phyloP scores from a whole-genome alignment of 441 rosid species.

The Pelargonium cotyledonis region DNA sequence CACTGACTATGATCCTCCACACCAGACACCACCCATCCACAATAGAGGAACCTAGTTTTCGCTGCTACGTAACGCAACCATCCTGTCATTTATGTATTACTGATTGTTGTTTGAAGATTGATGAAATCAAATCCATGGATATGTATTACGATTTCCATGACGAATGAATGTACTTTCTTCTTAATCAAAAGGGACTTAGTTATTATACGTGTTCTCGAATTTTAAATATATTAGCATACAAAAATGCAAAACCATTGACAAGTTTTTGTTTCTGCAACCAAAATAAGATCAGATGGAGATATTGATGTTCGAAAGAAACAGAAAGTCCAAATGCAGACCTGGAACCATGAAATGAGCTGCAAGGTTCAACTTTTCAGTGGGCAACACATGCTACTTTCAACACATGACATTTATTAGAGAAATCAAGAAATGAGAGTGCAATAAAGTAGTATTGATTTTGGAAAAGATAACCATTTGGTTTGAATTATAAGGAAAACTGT shows the following conservation, averaged over 20 bases:
- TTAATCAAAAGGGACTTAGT: no score
- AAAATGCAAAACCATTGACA: neutral
- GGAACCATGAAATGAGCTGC: neutral
- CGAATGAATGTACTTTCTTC: no score
- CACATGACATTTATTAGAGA: neutral
- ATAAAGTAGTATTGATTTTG: neutral
- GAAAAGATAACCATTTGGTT: neutral
- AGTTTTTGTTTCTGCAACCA: neutral
- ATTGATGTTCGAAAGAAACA: neutral
- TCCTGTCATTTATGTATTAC: neutral
- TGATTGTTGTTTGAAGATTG: neutral
- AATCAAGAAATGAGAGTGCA: neutral
- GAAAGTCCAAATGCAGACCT: neutral
- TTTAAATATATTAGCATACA: no score
- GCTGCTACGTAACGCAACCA: neutral
- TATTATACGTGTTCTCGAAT: no score
- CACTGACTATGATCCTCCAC: slow-evolving; percentile 32
- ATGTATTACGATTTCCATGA: no score
- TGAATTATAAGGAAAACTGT: neutral
- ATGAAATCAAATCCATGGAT: no score
- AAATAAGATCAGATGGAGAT: neutral
- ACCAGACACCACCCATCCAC: slow-evolving; percentile 31
- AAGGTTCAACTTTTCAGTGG: slow-evolving; percentile 1
- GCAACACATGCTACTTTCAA: neutral
- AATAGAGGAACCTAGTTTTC: slow-evolving; percentile 15